Base-by-base conservation (phyloP, 2,329 filamentous ascomycete genomes). In the Colletotrichum graminicola region DNA sequence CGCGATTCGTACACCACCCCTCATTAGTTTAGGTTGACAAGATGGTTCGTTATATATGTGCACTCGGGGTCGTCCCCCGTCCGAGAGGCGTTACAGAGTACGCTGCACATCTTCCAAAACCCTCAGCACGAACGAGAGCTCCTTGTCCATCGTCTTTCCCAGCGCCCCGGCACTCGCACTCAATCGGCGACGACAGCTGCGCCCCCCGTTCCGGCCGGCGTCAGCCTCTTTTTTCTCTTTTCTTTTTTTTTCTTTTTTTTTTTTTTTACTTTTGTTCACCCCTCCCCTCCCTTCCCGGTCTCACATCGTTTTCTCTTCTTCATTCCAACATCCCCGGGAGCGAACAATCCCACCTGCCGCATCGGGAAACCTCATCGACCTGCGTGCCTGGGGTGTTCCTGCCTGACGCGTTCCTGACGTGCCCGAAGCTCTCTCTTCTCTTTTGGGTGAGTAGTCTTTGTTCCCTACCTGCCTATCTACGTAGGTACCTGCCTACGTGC, bases 71-170 rank as follows among this genome's bases (percentile, higher is more conserved):
- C 32, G 16, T 39, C 29, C 52, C 32, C 32, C n/a, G 45, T 51
- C 16, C 18, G 59, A 51, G 23, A 62, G 29, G 32, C 32, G 59
- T 62, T 51, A 51, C 59, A 62, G 59, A 51, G 23, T 39, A 18
- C 4, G 34, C n/a, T 41, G 12, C 18, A 18, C 5, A 6, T n/a
- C 6, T 23, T 16, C n/a, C 18, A 5, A 18, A 21, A 16, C 45
- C 11, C 32, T 14, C 21, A 16, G 6, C 18, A 23, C 57, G 43
- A 26, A 26, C 41, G 21, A 7, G 29, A n/a, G 29, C 29, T 29
- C 29, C 29, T 29, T 29, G 29, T 29, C 29, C 39, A 5, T 21
- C 8, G 16, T 21, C 41, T 6, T 47, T 45, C 26, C 59, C 59
- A 47, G n/a, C 29, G n/a, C 36, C 36, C 21, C 57, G 21, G 34